phyloP scores from a whole-genome alignment of 306 rosid species.

The Quercus suber region DNA sequence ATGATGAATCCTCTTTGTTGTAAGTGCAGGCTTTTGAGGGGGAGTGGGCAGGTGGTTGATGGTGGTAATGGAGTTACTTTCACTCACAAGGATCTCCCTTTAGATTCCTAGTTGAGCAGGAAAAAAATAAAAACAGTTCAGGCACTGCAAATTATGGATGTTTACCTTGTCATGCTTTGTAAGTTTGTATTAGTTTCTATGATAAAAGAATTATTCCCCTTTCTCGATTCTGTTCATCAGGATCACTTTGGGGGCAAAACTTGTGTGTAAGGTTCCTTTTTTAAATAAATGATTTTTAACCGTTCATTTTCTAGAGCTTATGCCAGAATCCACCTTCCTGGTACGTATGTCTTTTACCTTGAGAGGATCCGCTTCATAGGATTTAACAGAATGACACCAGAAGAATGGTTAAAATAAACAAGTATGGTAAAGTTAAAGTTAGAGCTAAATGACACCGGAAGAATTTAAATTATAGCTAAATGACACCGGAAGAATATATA shows the following conservation, averaged over 20 bases:
- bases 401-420: no score
- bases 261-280: no score
- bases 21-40: constrained; percentile 80
- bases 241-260: background rate
- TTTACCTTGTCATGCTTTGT: constrained; percentile 14
- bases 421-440: no score
- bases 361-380: no score
- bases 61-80: constrained; percentile 61
- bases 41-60: constrained; percentile 72
- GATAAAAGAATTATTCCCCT: background rate
- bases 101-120: constrained; percentile 13
- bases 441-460: no score
- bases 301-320: no score
- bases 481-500: no score
- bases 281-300: no score
- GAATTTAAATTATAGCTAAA: no score
- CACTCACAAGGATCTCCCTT: constrained; percentile 50
- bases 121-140: constrained; percentile 2
- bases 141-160: constrained; percentile 7
- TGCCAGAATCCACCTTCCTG: no score
- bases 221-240: background rate
- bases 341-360: no score
- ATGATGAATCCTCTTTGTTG: background rate
- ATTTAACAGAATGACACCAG: background rate
- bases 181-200: constrained; percentile 8